Conservation (phyloP, 495 filamentous ascomycete genomes). For the Penicillium simplicissimum region DNA sequence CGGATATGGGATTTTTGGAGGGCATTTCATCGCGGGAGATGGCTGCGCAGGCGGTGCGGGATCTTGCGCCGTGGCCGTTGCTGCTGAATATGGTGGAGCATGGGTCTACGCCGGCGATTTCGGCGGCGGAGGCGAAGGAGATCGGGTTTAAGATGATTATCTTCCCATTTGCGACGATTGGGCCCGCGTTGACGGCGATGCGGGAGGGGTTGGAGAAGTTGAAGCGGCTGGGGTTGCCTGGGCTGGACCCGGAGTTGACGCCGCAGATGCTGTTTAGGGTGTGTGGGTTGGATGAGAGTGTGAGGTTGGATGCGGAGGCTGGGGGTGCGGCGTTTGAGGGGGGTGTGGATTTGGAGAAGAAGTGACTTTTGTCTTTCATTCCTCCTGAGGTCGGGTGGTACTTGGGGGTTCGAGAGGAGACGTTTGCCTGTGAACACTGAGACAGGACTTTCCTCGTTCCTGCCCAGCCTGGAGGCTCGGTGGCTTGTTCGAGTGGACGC, state of each 20-base stretch:
- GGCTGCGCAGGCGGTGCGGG: constrained; percentile 42
- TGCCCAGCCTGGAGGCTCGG: neutral
- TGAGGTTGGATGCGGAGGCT: constrained; percentile 57
- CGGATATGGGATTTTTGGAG: constrained; percentile 65
- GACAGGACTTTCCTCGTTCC: neutral
- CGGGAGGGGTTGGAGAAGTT: constrained; percentile 50
- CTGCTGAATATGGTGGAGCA: constrained; percentile 67
- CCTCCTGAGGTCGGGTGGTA: too few relatives aligned
- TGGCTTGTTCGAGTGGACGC: neutral
- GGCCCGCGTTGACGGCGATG: constrained; percentile 54
- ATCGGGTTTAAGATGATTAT: constrained; percentile 68
- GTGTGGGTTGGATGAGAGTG: constrained; percentile 59
- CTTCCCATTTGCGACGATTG: constrained; percentile 55
- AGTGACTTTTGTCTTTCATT: constrained; percentile 5
- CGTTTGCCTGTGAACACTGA: neutral
- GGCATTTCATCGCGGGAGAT: constrained; percentile 41
- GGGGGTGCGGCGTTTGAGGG: constrained; percentile 53
- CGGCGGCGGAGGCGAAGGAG: constrained; percentile 56
- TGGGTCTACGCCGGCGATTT: constrained; percentile 60
- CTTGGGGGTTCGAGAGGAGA: neutral
- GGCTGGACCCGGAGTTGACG: constrained; percentile 46
- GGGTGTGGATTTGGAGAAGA: constrained; percentile 36
- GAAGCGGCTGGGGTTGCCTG: constrained; percentile 49
- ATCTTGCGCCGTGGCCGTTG: constrained; percentile 60
- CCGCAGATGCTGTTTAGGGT: constrained; percentile 57